These are phyloP conservation scores for Dentipellis fragilis DNA, from an alignment of 768 basidiomycete genomes.

Conservation along the genomic window DNA sequence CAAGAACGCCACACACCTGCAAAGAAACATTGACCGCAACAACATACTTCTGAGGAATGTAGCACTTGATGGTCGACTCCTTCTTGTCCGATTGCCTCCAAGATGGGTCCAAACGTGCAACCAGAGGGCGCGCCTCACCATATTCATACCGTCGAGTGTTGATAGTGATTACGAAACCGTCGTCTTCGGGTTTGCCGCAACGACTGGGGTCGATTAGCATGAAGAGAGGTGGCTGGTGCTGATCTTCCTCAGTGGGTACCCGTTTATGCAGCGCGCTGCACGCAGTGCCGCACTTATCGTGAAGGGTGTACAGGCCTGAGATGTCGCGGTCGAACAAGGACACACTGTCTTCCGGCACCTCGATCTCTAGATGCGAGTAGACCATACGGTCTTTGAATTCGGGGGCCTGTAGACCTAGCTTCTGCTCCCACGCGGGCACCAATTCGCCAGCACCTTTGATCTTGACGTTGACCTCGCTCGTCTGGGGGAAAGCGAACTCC, in stretches of 20 bases:
- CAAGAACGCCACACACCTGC: conserved; percentile 30
- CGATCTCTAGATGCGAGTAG: conserved; percentile 54
- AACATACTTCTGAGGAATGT: conserved; percentile 61
- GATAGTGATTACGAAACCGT: conserved; percentile 79
- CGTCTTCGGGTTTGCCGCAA: conserved; percentile 61
- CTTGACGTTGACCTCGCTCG: conserved; percentile 43
- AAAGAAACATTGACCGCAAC: conserved; percentile 36
- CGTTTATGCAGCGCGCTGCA: conserved; percentile 75
- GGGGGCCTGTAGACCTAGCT: conserved; percentile 60
- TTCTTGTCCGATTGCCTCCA: conserved; percentile 67
- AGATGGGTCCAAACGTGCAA: conserved; percentile 59
- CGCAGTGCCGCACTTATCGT: conserved; percentile 85
- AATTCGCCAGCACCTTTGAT: conserved; percentile 57
- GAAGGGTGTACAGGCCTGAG: conserved; percentile 66
- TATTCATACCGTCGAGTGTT: conserved; percentile 72
- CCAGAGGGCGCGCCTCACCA: conserved; percentile 68
- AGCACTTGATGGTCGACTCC: conserved; percentile 42
- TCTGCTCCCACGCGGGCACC: conserved; percentile 79
- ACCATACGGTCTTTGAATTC: conserved; percentile 61
- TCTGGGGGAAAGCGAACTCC: conserved; percentile 70
- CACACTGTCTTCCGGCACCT: conserved; percentile 38
- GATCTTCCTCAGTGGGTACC: conserved; percentile 30
- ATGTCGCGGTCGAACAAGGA: conserved; percentile 66
- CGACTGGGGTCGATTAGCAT: conserved; percentile 83
- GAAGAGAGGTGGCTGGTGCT: conserved; percentile 52